These are phyloP conservation scores for Hansenula lynferdii DNA, from an alignment of 1,139 yeast genomes.

Conservation along the genomic window DNA sequence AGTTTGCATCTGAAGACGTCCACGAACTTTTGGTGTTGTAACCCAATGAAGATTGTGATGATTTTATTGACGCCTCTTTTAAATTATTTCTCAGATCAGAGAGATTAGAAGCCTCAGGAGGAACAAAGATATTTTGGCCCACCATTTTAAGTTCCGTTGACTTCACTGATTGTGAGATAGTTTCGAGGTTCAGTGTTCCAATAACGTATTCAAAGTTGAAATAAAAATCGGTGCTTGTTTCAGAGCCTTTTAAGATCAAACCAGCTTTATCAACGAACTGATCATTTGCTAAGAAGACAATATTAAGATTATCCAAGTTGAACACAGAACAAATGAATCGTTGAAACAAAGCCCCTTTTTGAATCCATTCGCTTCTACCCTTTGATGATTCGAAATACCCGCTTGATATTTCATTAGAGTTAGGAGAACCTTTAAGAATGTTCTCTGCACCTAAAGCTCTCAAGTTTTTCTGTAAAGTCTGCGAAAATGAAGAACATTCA, in stretches of 20 bases:
- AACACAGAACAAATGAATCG: slow-evolving; percentile 26
- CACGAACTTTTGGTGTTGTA: slow-evolving; percentile 25
- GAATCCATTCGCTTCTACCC: slow-evolving; percentile 35
- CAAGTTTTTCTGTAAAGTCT: slow-evolving; percentile 32
- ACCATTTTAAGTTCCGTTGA: slow-evolving; percentile 3
- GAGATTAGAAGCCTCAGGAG: slow-evolving; percentile 15
- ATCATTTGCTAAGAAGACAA: slow-evolving; percentile 28
- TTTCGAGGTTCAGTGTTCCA: slow-evolving; percentile 16
- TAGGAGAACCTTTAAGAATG: slow-evolving; percentile 35
- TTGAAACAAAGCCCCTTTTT: slow-evolving; percentile 30
- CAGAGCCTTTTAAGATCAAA: too few species aligned
- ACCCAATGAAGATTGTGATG: slow-evolving; percentile 27
- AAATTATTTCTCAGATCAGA: slow-evolving; percentile 13
- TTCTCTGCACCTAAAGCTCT: slow-evolving; percentile 28
- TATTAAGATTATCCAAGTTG: slow-evolving; percentile 25
- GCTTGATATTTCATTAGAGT: slow-evolving; percentile 16
- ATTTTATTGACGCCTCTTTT: slow-evolving; percentile 22
- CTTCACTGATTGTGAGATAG: slow-evolving; percentile 6
- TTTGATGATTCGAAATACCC: slow-evolving; percentile 24
- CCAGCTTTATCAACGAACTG: slow-evolving; percentile 1
- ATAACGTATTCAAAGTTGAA: slow-evolving; percentile 33
- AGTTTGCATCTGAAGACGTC: slow-evolving; percentile 24
- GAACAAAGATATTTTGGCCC: slow-evolving; percentile 15
- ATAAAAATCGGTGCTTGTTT: slow-evolving; percentile 28
- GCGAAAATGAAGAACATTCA: slow-evolving; percentile 39